Base-by-base conservation (phyloP, 148 eudicot species). In the Dianthus caryophyllus region DNA sequence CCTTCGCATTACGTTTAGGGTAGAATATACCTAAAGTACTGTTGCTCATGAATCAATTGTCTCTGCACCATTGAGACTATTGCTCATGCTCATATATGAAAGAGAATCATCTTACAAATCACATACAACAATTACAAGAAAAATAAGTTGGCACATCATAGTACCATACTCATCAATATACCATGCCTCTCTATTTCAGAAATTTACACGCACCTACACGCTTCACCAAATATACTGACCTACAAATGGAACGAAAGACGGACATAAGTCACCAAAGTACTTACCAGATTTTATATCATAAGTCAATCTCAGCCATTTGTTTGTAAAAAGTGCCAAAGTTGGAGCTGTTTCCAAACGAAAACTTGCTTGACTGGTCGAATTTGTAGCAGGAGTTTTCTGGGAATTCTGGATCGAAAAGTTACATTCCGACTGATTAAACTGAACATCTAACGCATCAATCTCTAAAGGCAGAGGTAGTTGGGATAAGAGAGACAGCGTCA, bases 351-450 rank as follows among this genome's bases (percentile, higher is more conserved):
- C 99, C 51, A 82, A 77, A 68, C 86, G 78, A 56, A 71, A 76
- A 76, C 76, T 84, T 29, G 78, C 78, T 69, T 79, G 85, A 74
- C 59, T 73, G 67, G 67, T 61, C 36, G 76, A 69, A 48, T 66
- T 66, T 48, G 75, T 67, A 61, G 80, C 78, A 66, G 84, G 69
- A 71, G 78, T 61, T 74, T 78, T 90, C 72, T 77, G 81, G 76
- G 80, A 77, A 79, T 83, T 95, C 60, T 72, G 76, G 59, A 95
- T 82, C 17, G 81, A 73, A 71, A 86, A 95, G 69, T 95, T 78
- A 78, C 93, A 90, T 64, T 84, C 81, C 7, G 96, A 74, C 72
- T 95, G 99, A 83, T 95, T 95, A 73, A 95, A 95, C 78, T 88
- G 90, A 64, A 95, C 79, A 67, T 95, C 99, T 75, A 95, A 78